Conservation (phyloP, 768 basidiomycete species). For the Lactarius deliciosus region DNA sequence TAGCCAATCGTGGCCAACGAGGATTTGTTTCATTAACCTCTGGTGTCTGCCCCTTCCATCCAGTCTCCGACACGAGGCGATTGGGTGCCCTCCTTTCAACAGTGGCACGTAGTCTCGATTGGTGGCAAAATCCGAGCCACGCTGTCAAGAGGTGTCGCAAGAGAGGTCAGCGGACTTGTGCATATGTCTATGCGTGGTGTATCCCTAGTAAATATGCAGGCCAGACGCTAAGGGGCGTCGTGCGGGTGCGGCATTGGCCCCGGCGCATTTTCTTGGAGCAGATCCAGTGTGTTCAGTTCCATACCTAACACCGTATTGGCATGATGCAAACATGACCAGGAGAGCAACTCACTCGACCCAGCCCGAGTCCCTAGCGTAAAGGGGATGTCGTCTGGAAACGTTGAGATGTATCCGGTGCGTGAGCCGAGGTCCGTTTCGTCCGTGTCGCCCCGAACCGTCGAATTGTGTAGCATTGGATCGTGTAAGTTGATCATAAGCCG, state of each 20-base stretch:
- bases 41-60: background rate
- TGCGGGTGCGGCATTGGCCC: too few relatives aligned
- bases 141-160: background rate
- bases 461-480: conserved; percentile 11
- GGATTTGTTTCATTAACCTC: background rate
- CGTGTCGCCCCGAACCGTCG: background rate
- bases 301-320: background rate
- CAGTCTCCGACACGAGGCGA: background rate
- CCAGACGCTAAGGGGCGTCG: background rate
- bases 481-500: conserved; percentile 27
- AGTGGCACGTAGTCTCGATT: background rate
- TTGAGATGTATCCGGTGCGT: conserved; percentile 10
- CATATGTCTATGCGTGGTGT: background rate
- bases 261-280: background rate
- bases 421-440: background rate
- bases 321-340: background rate
- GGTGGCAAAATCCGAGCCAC: background rate
- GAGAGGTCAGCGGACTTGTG: background rate
- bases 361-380: background rate
- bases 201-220: background rate
- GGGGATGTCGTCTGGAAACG: background rate
- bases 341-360: background rate
- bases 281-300: background rate
- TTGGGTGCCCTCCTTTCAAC: background rate
- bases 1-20: background rate